These are phyloP conservation scores for Climacium dendroides DNA, from an alignment of 225 moss, liverwort and hornwort genomes.

Conservation along the genomic window DNA sequence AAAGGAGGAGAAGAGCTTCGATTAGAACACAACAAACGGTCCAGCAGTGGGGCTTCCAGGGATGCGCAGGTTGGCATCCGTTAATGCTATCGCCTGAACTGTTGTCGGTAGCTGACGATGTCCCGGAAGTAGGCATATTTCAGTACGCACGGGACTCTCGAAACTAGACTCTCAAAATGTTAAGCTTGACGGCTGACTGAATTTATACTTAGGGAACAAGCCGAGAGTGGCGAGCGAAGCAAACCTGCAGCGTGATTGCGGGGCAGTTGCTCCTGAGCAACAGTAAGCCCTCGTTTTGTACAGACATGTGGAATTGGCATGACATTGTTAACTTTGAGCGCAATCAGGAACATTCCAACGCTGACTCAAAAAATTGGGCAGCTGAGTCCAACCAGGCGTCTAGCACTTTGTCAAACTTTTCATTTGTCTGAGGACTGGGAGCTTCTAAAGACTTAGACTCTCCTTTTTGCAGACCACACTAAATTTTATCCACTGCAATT, in stretches of 20 bases:
- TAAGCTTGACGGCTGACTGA: accelerated
- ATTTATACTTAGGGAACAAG: too few relatives aligned
- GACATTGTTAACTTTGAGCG: too few relatives aligned
- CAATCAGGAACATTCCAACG: too few relatives aligned
- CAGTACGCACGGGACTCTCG: neutral
- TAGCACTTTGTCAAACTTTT: too few relatives aligned
- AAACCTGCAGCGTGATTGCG: too few relatives aligned
- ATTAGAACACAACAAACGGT: neutral
- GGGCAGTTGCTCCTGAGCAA: neutral
- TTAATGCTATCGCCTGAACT: neutral
- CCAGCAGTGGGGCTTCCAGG: neutral
- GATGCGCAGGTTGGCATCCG: neutral
- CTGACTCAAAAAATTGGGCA: neutral
- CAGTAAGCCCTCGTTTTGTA: neutral
- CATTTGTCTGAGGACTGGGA: neutral
- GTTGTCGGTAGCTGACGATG: too few relatives aligned
- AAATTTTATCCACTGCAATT: neutral
- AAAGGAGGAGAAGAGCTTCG: neutral
- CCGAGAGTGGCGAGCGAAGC: too few relatives aligned
- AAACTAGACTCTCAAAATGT: neutral
- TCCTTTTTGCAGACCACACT: neutral
- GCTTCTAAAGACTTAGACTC: too few relatives aligned
- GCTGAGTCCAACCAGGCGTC: too few relatives aligned
- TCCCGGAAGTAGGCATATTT: neutral
- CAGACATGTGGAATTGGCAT: too few relatives aligned